Evolutionary conservation across 208 protist species (phyloP).

Genomic region (Trypanosoma lewisi): DNA sequence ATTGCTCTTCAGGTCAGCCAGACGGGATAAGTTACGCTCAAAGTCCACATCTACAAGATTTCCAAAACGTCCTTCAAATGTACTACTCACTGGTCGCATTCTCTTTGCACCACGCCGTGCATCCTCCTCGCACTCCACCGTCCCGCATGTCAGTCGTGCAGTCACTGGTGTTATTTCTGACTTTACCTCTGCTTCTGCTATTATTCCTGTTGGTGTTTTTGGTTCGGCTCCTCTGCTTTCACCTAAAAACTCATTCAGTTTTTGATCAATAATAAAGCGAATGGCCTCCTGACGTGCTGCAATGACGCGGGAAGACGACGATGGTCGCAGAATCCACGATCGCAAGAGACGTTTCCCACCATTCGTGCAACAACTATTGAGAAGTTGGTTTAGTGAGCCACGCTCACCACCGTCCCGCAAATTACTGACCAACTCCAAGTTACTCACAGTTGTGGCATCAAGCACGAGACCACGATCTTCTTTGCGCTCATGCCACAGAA

Average conservation of each 20-base stretch:
- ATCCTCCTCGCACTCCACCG: not conserved
- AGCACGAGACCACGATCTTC: slow-evolving; percentile 66
- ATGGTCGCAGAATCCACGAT: slow-evolving; percentile 81
- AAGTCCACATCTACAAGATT: slow-evolving; percentile 57
- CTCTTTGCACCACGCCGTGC: slow-evolving; percentile 9
- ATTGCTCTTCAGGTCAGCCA: slow-evolving; percentile 64
- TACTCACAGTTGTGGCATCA: slow-evolving; percentile 68
- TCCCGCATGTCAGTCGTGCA: not conserved
- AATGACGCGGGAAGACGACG: slow-evolving; percentile 56
- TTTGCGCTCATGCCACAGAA: slow-evolving; percentile 47
- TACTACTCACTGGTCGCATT: slow-evolving; percentile 6
- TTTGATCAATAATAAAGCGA: slow-evolving; percentile 49
- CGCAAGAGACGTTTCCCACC: slow-evolving; percentile 79
- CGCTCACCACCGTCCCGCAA: slow-evolving; percentile 67
- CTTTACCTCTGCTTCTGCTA: not conserved
- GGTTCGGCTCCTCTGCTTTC: slow-evolving; percentile 6
- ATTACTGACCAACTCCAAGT: slow-evolving; percentile 81
- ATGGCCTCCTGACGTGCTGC: slow-evolving; percentile 53
- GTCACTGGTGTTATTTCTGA: not conserved
- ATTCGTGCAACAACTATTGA: slow-evolving; percentile 76
- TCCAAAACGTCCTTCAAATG: slow-evolving; percentile 27
- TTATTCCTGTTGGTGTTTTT: not conserved
- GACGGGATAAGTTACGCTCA: slow-evolving; percentile 77
- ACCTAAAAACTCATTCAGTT: slow-evolving; percentile 24
- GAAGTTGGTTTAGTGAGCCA: slow-evolving; percentile 59